Percentiles rank a stretch among this genome's conserved stretches.
These are phyloP conservation scores for Gymnopilus dilepis DNA, from an alignment of 768 basidiomycete species.

Conservation along the genomic window DNA sequence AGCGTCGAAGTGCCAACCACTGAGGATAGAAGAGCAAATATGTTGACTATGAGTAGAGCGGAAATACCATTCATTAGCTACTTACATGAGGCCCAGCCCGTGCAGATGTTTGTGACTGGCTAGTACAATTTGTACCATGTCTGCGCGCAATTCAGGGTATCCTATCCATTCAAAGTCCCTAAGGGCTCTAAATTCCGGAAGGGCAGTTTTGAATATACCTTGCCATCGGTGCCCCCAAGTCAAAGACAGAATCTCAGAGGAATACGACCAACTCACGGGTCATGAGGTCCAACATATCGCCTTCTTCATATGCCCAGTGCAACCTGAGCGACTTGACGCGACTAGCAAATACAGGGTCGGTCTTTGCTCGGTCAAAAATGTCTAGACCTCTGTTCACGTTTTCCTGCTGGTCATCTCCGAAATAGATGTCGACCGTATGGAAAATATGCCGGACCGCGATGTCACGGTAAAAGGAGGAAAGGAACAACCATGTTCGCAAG, in stretches of 20 bases:
- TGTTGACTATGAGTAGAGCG: background rate
- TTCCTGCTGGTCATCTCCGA: slow-evolving; percentile 63
- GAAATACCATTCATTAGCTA: slow-evolving; percentile 9
- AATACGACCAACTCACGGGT: slow-evolving; percentile 40
- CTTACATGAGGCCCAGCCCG: slow-evolving; percentile 63
- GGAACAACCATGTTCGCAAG: slow-evolving; percentile 71
- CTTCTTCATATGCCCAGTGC: slow-evolving; percentile 75
- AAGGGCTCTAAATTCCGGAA: slow-evolving; percentile 66
- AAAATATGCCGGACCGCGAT: slow-evolving; percentile 71
- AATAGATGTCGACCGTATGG: slow-evolving; percentile 69
- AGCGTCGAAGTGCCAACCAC: slow-evolving; percentile 78
- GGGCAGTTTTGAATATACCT: slow-evolving; percentile 67
- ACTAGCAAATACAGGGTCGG: slow-evolving; percentile 63
- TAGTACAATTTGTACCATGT: slow-evolving; percentile 65
- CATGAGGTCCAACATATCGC: slow-evolving; percentile 69
- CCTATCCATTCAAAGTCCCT: slow-evolving; percentile 79
- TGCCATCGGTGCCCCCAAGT: background rate
- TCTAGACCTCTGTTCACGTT: slow-evolving; percentile 66
- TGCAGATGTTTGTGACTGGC: slow-evolving; percentile 57
- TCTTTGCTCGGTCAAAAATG: slow-evolving; percentile 70
- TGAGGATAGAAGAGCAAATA: slow-evolving; percentile 22
- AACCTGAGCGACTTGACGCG: slow-evolving; percentile 62
- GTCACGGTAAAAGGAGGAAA: slow-evolving; percentile 66
- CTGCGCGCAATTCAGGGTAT: slow-evolving; percentile 71
- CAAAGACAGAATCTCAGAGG: background rate